Evolutionary conservation across 2,329 filamentous ascomycete species (phyloP).

Genomic region (Sporothrix humicola): DNA sequence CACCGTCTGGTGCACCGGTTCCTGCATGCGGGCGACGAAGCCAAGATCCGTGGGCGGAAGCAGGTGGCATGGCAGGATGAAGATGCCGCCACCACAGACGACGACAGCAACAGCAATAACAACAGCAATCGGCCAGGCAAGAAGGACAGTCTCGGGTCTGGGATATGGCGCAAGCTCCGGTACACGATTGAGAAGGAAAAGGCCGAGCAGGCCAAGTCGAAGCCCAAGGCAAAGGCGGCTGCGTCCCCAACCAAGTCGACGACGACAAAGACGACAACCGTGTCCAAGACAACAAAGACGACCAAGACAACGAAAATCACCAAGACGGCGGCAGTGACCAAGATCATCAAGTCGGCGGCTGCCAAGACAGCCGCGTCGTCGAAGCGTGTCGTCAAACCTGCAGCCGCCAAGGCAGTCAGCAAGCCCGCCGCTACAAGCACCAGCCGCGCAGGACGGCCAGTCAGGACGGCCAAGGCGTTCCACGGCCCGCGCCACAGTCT

Average conservation of each 20-base stretch:
- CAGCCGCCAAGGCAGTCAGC: background rate
- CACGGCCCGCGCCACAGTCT: constrained; percentile 30
- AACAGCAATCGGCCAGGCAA: background rate
- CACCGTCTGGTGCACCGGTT: constrained; percentile 89
- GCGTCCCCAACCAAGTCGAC: too few relatives aligned
- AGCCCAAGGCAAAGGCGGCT: background rate
- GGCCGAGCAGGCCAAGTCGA: background rate
- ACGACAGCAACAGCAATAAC: background rate
- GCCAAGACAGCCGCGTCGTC: constrained; percentile 8
- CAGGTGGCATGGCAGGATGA: background rate
- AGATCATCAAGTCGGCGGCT: background rate
- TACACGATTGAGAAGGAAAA: constrained; percentile 34
- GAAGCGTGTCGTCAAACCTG: constrained; percentile 3
- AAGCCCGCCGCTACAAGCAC: background rate
- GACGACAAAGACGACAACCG: background rate
- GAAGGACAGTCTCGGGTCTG: constrained; percentile 33
- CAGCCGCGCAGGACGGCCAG: background rate
- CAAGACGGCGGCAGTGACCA: background rate
- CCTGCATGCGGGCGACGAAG: constrained; percentile 72
- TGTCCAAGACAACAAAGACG: constrained; percentile 17
- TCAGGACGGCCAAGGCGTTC: constrained; percentile 28
- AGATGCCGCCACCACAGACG: background rate
- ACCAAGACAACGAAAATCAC: constrained; percentile 17
- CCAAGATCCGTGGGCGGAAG: constrained; percentile 54
- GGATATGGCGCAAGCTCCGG: constrained; percentile 38